Percentiles rank a stretch among this genome's conserved stretches.
phyloP scores from a whole-genome alignment of 805 yeast species.

The Cyberlindnera meyerae region DNA sequence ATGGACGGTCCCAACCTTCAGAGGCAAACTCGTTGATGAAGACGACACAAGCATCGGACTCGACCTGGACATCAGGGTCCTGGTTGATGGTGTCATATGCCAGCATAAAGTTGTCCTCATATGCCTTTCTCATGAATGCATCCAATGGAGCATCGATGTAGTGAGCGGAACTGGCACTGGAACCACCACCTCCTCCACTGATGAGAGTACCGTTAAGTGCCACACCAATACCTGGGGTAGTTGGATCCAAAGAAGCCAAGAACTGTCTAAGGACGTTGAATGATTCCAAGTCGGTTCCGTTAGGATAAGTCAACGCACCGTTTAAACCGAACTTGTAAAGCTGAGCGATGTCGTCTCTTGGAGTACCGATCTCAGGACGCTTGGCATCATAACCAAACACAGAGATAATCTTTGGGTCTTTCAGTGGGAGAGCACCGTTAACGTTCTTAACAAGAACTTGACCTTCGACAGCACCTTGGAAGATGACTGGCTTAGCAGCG shows the following conservation, averaged over 20 bases:
- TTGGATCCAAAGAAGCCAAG: slow-evolving; percentile 1
- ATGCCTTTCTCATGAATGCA: slow-evolving; percentile 4
- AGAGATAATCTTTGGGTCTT: slow-evolving; percentile 4
- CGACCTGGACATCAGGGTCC: slow-evolving; percentile 4
- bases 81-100: slow-evolving; percentile 3
- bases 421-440: slow-evolving; percentile 7
- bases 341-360: not conserved
- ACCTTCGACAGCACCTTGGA: slow-evolving; percentile 12
- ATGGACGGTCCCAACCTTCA: too few species aligned
- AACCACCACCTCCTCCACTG: slow-evolving; percentile 8
- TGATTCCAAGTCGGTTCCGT: not conserved
- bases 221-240: slow-evolving; percentile 3
- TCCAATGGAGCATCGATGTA: slow-evolving; percentile 4
- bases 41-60: too few species aligned
- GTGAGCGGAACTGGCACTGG: slow-evolving; percentile 1
- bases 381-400: slow-evolving; percentile 9
- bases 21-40: too few species aligned
- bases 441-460: slow-evolving; percentile 9
- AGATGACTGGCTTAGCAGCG: slow-evolving; percentile 3
- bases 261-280: not conserved
- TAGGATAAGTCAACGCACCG: slow-evolving; percentile 1
- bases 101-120: slow-evolving; percentile 3
- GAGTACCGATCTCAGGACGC: slow-evolving; percentile 2
- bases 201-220: slow-evolving; percentile 7
- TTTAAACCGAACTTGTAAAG: slow-evolving; percentile 1